Conservation (phyloP, 176 grass and related monocot species). For the Ananas comosus region DNA sequence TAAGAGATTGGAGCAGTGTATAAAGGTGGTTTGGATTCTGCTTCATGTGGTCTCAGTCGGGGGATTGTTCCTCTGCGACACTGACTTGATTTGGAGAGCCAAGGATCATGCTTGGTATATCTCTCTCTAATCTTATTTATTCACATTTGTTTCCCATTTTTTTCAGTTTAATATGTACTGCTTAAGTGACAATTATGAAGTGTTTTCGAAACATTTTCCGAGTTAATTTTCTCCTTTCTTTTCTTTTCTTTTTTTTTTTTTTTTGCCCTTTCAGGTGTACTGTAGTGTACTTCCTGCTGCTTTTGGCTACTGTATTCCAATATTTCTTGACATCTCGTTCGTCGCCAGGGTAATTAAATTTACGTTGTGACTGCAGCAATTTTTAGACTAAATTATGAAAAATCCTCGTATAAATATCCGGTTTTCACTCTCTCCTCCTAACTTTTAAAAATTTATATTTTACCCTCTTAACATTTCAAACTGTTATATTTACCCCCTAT, state of each 20-base stretch:
- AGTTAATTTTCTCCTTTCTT: background rate
- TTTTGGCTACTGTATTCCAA: conserved; percentile 28
- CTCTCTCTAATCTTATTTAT: conserved; percentile 2
- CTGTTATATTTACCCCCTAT: too few relatives aligned
- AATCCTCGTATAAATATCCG: too few relatives aligned
- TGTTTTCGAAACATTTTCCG: too few relatives aligned
- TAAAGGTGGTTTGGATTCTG: conserved; percentile 16
- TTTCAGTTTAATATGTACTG: background rate
- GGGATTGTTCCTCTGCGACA: conserved; percentile 24
- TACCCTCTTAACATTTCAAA: too few relatives aligned
- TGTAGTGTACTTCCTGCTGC: conserved; percentile 20
- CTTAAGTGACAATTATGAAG: too few relatives aligned
- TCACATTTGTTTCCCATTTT: conserved; percentile 1
- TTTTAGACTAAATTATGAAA: too few relatives aligned
- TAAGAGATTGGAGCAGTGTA: conserved; percentile 20
- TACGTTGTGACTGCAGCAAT: background rate
- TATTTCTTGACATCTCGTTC: conserved; percentile 28
- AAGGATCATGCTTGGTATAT: conserved; percentile 23
- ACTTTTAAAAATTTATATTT: too few relatives aligned
- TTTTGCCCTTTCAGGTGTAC: conserved; percentile 25
- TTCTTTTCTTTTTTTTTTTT: background rate
- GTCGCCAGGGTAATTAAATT: conserved; percentile 26
- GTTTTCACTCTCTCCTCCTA: too few relatives aligned
- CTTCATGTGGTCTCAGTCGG: conserved; percentile 23
- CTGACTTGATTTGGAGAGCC: conserved; percentile 17